Conservation (phyloP, 1,139 yeast genomes). For the Saccharomyces hybrid region DNA sequence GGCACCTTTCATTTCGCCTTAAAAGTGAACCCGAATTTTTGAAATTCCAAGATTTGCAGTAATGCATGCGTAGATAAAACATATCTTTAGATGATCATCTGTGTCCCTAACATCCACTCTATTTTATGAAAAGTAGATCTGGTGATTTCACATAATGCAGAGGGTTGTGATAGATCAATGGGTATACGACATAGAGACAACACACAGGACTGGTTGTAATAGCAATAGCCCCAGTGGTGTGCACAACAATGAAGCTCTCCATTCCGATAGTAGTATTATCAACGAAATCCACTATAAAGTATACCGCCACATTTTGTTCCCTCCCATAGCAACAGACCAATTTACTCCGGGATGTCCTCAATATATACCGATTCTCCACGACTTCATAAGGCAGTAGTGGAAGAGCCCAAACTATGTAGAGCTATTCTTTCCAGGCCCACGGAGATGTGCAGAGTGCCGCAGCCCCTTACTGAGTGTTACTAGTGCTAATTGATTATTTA, state of each 20-base stretch:
- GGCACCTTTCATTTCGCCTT: neutral
- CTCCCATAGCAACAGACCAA: conserved; percentile 1
- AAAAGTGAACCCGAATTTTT: neutral
- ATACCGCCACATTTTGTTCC: conserved; percentile 2
- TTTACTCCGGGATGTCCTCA: conserved; percentile 1
- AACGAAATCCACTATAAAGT: neutral
- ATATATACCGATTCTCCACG: conserved; percentile 4
- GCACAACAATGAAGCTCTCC: neutral
- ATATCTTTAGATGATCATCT: neutral
- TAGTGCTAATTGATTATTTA: too few species aligned
- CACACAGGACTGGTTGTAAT: neutral
- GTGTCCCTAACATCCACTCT: neutral
- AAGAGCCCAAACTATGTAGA: neutral
- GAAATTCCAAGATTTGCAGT: neutral
- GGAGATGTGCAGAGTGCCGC: neutral
- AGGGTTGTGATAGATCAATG: neutral
- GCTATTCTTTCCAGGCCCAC: neutral
- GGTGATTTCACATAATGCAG: neutral
- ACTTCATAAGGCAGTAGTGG: neutral
- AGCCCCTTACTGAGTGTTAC: too few species aligned
- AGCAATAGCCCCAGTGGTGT: neutral
- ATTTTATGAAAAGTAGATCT: neutral
- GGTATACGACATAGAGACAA: neutral
- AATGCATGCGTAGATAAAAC: neutral
- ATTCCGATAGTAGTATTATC: neutral